Evolutionary conservation across 352 stramenopile genomes (phyloP), one percentile per base, ranked within the genome.

Genomic region (Globisporangium recalcitrans): DNA sequence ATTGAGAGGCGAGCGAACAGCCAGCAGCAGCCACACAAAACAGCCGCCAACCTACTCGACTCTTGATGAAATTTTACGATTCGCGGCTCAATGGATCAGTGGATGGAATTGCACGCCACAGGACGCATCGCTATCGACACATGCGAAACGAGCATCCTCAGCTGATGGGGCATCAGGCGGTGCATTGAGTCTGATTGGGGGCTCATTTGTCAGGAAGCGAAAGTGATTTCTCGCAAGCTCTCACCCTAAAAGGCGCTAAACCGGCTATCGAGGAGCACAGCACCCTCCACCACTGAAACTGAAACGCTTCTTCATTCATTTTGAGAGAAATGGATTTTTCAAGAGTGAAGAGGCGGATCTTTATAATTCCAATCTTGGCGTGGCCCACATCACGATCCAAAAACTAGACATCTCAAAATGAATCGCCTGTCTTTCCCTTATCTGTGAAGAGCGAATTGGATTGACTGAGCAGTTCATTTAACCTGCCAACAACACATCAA

Each of bases 11-110:
- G n/a, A n/a, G n/a, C n/a, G n/a, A 19, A 40, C 44, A 10, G 24
- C 4, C 13, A 40, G 31, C n/a, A 6, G 52, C 52, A 47, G 31
- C 29, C 22, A 29, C 24, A 53, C 21, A 54, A 38, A 44, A 44
- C 13, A 21, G 36, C 14, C 36, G 14, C 36, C 36, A 40, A 19
- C 34, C 34, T 13, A 44, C 36, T 44, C 36, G 24, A n/a, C 42
- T 21, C 42, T 48, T 48, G 42, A n/a, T 48, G 42, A 48, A 48
- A 48, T 26, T 48, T 48, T 48, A 24, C n/a, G 42, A n/a, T 26
- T 48, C n/a, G 14, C 13, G 14, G 36, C 2, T 19, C 1, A n/a
- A n/a, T n/a, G n/a, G n/a, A n/a, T n/a, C n/a, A n/a, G n/a, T n/a
- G n/a, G n/a, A n/a, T n/a, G n/a, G n/a, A n/a, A n/a, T n/a, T n/a